Base-by-base conservation (phyloP, 1,139 yeast species). In the Magnusiomyces ingens region DNA sequence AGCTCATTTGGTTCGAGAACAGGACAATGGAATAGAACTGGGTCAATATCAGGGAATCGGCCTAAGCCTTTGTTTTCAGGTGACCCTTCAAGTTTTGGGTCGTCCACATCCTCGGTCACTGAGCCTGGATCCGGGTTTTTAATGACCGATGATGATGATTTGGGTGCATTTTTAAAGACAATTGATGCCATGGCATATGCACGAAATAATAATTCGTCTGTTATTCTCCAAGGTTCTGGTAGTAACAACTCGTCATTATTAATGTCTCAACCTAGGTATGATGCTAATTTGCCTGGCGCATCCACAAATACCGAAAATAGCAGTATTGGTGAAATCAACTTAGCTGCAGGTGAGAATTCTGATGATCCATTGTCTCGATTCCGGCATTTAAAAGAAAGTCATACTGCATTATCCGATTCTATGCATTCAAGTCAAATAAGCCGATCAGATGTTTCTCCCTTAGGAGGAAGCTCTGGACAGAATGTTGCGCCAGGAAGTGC, bases 151-250 rank as follows among this genome's bases (percentile, higher is more conserved):
- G 54, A 48, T 19, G 52, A 55, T 37, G 56, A 53, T 29, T 51
- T 56, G 4, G 57, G 49, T 17, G 51, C 52, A 8, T 51, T 52
- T 48, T 53, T 91, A 51, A 78, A 82, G 59, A 75, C 89, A 80
- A 79, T 91, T 50, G 97, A 93, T 60, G 81, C 85, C 17, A 59
- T 59, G n/a, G 48, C 57, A 19, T 32, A 52, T 46, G 48, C 48
- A 19, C 42, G 35, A 17, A 44, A 45, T 15, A 36, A 19, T 17
- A 48, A 44, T 17, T 48, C 49, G 2, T 36, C 51, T 2, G 35
- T 52, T 21, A 19, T 52, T 3, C 48, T 52, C 1, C 42, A 51
- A 44, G 53, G 51, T 3, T 47, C 35, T 58, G 60, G 21, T 48
- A 54, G 42, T 45, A 55, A 52, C 32, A 53, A 19, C 45, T 55